These are phyloP conservation scores for bread wheat (Triticum aestivum) DNA, from an alignment of 176 grass and related monocot genomes.

Conservation along the genomic window DNA sequence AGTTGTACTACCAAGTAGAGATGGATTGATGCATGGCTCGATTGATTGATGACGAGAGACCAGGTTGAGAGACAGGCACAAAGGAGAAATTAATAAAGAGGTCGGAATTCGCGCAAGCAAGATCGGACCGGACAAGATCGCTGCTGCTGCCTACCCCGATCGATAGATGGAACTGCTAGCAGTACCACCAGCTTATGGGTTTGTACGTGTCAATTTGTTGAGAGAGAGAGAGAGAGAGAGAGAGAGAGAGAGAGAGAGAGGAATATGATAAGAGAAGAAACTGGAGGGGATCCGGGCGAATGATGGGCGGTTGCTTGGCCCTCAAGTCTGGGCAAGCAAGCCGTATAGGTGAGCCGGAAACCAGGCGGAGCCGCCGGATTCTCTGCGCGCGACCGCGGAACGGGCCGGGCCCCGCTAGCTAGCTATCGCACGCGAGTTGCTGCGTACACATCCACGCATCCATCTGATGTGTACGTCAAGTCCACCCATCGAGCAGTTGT, in stretches of 20 bases:
- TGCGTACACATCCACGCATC: conserved; percentile 22
- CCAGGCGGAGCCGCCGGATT: conserved; percentile 43
- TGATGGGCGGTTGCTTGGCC: conserved; percentile 60
- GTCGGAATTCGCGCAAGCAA: background rate
- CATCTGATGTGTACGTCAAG: background rate
- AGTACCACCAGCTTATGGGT: background rate
- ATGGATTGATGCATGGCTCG: background rate
- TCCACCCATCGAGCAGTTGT: background rate
- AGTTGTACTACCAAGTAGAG: background rate
- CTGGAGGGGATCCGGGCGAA: conserved; percentile 28
- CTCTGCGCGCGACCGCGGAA: conserved; percentile 19
- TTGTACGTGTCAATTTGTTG: conserved; percentile 1
- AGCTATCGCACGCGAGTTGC: conserved; percentile 32
- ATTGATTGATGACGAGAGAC: background rate
- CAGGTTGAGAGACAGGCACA: background rate
- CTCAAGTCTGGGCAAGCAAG: conserved; percentile 57
- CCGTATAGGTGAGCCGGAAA: conserved; percentile 52
- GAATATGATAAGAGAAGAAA: background rate
- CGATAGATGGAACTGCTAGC: background rate
- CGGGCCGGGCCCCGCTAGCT: background rate
- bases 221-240: background rate
- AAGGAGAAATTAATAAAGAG: conserved; percentile 8
- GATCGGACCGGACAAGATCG: background rate
- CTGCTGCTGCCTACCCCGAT: background rate
- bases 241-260: too few species aligned